Base-by-base conservation (phyloP, 768 basidiomycete species). In the Collybia nuda region DNA sequence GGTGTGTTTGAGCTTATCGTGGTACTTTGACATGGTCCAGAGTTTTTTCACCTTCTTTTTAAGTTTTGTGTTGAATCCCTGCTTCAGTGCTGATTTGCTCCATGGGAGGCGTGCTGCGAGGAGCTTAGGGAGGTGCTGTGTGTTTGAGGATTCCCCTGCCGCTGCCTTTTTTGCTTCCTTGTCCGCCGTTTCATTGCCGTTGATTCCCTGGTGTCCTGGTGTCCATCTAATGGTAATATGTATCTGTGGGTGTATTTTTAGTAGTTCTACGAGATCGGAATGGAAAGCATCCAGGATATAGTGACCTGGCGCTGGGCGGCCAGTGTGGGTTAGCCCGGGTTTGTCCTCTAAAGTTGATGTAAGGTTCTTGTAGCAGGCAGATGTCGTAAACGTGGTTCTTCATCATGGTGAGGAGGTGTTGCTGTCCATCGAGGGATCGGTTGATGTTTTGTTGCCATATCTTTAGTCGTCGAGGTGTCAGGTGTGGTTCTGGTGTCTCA, bases 181-280 rank as follows among this genome's bases (percentile, higher is more conserved):
- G 32, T 32, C 32, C 12, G 12, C 32, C 9, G 7, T 14, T 32
- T 32, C 32, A 14, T 32, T 32, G 7, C 32, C 32, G 24, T 26
- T 26, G 24, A 26, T 26, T 7, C 24, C 24, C 24, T 26, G 24
- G 24, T 26, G 24, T 26, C 26, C 40, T 17, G 67, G 57, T 15
- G 54, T 51, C 40, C 0, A 66, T 43, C 37, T 52, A 65, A 0
- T 26, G 24, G 24, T 26, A 26, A 26, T 26, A 4, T 26, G 24
- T 26, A 26, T 3, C 7, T 26, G 24, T 26, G 24, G 24, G 24
- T 26, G 24, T 26, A 26, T 26, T 7, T 26, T 26, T 26, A 26
- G 24, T 26, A 26, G 24, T 26, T 26, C 24, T 26, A 26, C 24
- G 7, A 26, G 24, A 7, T 26, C 7, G 24, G 24, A 4, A 26